Percentiles rank a stretch among this genome's conserved stretches.
phyloP scores from a whole-genome alignment of 2,329 filamentous ascomycete genomes.

The Fusarium duplospermum region DNA sequence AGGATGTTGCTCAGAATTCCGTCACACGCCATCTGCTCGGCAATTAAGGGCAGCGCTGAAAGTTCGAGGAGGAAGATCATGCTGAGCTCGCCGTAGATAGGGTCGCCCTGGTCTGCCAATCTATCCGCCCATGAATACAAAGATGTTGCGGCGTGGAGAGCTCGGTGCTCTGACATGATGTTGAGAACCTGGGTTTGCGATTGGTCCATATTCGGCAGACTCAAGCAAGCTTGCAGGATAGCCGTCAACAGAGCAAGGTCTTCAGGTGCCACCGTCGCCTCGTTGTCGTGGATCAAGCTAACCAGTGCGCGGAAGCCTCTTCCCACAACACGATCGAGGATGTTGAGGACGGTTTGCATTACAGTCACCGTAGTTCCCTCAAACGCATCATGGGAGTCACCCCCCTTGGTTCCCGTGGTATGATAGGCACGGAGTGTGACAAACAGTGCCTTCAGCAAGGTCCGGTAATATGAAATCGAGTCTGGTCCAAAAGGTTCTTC shows the following conservation, averaged over 20 bases:
- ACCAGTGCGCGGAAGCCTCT: conserved; percentile 86
- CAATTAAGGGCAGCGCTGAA: conserved; percentile 81
- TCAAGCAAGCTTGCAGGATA: conserved; percentile 85
- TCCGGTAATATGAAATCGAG: conserved; percentile 80
- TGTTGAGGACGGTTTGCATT: conserved; percentile 77
- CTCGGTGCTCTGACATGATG: conserved; percentile 76
- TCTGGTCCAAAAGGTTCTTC: conserved; percentile 65
- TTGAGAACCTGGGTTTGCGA: conserved; percentile 77
- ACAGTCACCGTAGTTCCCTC: conserved; percentile 57
- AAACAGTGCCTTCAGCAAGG: conserved; percentile 85
- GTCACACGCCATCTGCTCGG: conserved; percentile 90
- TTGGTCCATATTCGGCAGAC: conserved; percentile 80
- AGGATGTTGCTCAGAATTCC: conserved; percentile 83
- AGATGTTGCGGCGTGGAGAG: conserved; percentile 83
- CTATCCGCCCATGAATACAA: conserved; percentile 95
- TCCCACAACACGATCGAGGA: conserved; percentile 82
- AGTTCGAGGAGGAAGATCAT: conserved; percentile 89
- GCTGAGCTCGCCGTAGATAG: conserved; percentile 92
- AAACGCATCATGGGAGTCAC: conserved; percentile 48
- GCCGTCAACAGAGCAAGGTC: conserved; percentile 91
- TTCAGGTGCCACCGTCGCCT: conserved; percentile 71
- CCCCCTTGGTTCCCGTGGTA: conserved; percentile 46
- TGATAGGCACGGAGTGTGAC: conserved; percentile 79
- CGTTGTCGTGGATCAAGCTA: conserved; percentile 81
- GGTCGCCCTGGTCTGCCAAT: conserved; percentile 81